Evolutionary conservation across 2,329 filamentous ascomycete species (phyloP).

Genomic region (Verticillium klebahnii): DNA sequence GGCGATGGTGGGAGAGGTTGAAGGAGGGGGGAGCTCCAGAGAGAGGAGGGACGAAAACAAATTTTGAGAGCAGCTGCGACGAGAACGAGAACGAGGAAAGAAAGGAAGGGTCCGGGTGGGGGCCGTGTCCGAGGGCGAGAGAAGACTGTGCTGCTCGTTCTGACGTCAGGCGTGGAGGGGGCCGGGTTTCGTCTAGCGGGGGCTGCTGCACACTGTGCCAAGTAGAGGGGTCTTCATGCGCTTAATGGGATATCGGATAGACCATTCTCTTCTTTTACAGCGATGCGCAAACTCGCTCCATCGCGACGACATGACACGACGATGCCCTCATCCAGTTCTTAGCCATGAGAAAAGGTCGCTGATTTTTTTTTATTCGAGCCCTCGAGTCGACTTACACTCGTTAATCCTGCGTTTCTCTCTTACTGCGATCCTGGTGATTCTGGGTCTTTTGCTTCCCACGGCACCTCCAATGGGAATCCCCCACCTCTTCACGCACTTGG

Average conservation of each 20-base stretch:
- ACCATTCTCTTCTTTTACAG: background rate
- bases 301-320: background rate
- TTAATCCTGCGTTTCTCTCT: too few species aligned
- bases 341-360: background rate
- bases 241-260: background rate
- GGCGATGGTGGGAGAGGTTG: slow-evolving; percentile 14
- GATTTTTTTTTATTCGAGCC: too few species aligned
- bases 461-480: slow-evolving; percentile 51
- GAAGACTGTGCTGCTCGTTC: background rate
- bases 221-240: background rate
- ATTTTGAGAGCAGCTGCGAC: slow-evolving; percentile 1
- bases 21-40: background rate
- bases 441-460: too few species aligned
- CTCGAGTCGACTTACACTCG: background rate
- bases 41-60: background rate
- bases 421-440: too few species aligned
- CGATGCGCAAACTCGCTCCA: background rate
- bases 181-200: background rate
- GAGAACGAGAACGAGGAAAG: background rate
- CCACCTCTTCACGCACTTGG: slow-evolving; percentile 47
- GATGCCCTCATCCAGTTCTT: background rate
- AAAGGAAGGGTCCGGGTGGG: slow-evolving; percentile 1
- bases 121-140: background rate
- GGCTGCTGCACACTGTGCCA: background rate
- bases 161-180: background rate